A percentile compares a stretch with the other conserved stretches of the same genome.
phyloP scores from a whole-genome alignment of 805 yeast species.

The Vanderwaltozyma verrucispora region DNA sequence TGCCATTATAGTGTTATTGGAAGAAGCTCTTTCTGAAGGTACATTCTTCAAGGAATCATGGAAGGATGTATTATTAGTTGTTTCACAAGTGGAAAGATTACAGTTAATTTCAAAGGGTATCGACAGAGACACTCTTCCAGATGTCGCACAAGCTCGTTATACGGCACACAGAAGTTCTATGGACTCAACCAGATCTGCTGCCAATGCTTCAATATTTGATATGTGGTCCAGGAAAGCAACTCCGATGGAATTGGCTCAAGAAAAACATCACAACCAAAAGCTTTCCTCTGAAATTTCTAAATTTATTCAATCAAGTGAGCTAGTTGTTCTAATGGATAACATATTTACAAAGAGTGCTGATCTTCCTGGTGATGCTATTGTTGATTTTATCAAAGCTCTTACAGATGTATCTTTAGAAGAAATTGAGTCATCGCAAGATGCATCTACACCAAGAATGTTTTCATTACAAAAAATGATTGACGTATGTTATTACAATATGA shows the following conservation, averaged over 20 bases:
- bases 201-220: slow-evolving; percentile 41
- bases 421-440: slow-evolving; percentile 76
- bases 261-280: slow-evolving; percentile 62
- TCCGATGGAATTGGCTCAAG: slow-evolving; percentile 57
- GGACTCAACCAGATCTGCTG: slow-evolving; percentile 40
- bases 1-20: slow-evolving; percentile 66
- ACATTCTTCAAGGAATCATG: slow-evolving; percentile 63
- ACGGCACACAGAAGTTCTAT: slow-evolving; percentile 42
- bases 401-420: slow-evolving; percentile 85
- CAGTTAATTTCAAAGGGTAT: slow-evolving; percentile 83
- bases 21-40: slow-evolving; percentile 74
- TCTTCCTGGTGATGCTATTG: slow-evolving; percentile 74
- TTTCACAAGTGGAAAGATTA: slow-evolving; percentile 85
- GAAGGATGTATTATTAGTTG: slow-evolving; percentile 70
- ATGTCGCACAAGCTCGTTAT: slow-evolving; percentile 64
- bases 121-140: slow-evolving; percentile 76
- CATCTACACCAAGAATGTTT: slow-evolving; percentile 78
- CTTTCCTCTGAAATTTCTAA: slow-evolving; percentile 48
- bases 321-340: slow-evolving; percentile 74
- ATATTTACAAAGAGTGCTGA: slow-evolving; percentile 75
- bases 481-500: slow-evolving; percentile 96
- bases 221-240: slow-evolving; percentile 45
- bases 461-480: slow-evolving; percentile 94
- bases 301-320: slow-evolving; percentile 50
- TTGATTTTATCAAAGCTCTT: slow-evolving; percentile 77